Evolutionary conservation across 805 yeast genomes (phyloP).

Genomic region (Suhomyces sp.): DNA sequence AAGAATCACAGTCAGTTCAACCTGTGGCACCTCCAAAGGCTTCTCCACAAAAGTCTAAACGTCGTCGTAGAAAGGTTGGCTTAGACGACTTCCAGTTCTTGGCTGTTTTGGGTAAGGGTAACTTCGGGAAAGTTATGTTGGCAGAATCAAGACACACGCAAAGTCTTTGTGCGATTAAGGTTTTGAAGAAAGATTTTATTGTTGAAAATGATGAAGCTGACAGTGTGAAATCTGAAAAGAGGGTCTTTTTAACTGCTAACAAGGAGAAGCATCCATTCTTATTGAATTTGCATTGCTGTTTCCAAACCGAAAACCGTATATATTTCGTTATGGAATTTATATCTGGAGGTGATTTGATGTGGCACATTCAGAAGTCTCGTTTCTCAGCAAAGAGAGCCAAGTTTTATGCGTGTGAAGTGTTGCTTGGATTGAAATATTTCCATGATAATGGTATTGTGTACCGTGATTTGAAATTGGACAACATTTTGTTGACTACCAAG

Average conservation of each 20-base stretch:
- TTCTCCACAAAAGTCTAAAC: conserved; percentile 27
- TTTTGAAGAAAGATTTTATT: conserved; percentile 91
- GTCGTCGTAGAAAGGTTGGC: conserved; percentile 72
- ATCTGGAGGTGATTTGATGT: conserved; percentile 98
- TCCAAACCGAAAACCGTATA: conserved; percentile 96
- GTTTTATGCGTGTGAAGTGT: conserved; percentile 95
- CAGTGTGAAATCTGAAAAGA: conserved; percentile 89
- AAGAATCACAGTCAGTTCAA: conserved; percentile 1
- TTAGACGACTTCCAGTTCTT: conserved; percentile 91
- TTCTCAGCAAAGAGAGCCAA: conserved; percentile 91
- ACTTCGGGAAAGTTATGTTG: conserved; percentile 96
- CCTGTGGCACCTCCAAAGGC: conserved; percentile 5
- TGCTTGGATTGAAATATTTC: conserved; percentile 85
- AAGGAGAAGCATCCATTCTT: conserved; percentile 90
- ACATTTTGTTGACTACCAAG: conserved; percentile 79
- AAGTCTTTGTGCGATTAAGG: conserved; percentile 90
- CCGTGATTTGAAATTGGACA: conserved; percentile 94
- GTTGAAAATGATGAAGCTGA: conserved; percentile 96
- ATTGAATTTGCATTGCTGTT: conserved; percentile 87
- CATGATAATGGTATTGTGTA: conserved; percentile 96
- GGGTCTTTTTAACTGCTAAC: conserved; percentile 84
- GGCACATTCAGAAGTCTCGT: conserved; percentile 94
- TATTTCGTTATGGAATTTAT: conserved; percentile 98
- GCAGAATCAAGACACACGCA: conserved; percentile 87
- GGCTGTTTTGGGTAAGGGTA: conserved; percentile 97